Percentiles rank a stretch among this genome's conserved stretches.
phyloP scores from a whole-genome alignment of 2,329 filamentous ascomycete genomes.

The Diaporthe citrichinensis region DNA sequence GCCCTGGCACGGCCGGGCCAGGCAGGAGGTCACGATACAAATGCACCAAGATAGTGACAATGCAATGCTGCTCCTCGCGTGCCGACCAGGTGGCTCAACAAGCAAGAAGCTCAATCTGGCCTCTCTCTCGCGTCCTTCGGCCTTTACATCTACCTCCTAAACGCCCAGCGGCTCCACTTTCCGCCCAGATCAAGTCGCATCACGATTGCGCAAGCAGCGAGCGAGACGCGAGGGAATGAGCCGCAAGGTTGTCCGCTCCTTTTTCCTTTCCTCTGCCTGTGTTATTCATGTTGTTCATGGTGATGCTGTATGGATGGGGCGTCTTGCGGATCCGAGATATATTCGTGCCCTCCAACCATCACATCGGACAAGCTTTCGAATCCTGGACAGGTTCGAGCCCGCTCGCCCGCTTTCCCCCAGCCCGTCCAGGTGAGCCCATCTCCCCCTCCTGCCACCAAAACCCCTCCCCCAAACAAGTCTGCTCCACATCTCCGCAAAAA shows the following conservation, averaged over 20 bases:
- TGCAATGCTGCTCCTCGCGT: slow-evolving; percentile 28
- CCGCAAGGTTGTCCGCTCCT: slow-evolving; percentile 4
- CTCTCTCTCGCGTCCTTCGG: slow-evolving; percentile 31
- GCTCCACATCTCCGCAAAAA: slow-evolving; percentile 31
- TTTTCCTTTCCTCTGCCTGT: background rate
- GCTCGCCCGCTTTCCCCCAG: background rate
- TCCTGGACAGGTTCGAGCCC: slow-evolving; percentile 23
- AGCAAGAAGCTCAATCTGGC: slow-evolving; percentile 8
- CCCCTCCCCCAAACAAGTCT: slow-evolving; percentile 11
- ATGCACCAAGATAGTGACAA: slow-evolving; percentile 7
- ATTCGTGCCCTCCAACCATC: slow-evolving; percentile 19
- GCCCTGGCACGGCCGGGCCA: background rate
- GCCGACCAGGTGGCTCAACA: slow-evolving; percentile 18
- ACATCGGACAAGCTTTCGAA: slow-evolving; percentile 12
- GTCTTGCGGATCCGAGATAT: slow-evolving; percentile 28
- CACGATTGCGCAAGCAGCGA: slow-evolving; percentile 33
- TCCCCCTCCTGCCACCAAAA: background rate
- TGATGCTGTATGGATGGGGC: background rate
- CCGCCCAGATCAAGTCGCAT: slow-evolving; percentile 28
- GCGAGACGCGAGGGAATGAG: slow-evolving; percentile 28
- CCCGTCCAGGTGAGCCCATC: background rate
- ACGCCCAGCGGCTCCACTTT: slow-evolving; percentile 16
- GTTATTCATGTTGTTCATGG: background rate
- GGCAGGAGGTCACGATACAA: slow-evolving; percentile 11
- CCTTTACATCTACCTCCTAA: slow-evolving; percentile 16